Base-by-base conservation (phyloP, 2,329 filamentous ascomycete species). In the Cordyceps tenuipes region DNA sequence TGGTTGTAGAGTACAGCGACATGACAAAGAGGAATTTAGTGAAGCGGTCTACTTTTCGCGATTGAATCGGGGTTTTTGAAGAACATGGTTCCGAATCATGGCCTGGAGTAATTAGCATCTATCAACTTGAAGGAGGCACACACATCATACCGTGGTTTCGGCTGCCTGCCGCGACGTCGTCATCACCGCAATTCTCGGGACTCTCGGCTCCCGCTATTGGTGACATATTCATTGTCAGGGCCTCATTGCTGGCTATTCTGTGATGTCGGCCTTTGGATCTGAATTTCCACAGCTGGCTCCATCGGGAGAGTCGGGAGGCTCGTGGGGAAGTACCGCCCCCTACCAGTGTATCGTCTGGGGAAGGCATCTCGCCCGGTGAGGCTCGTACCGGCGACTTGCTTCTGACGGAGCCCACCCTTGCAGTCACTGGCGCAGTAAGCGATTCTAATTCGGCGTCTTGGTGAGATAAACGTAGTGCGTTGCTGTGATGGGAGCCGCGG, bases 1-100 rank as follows among this genome's bases (percentile, higher is more conserved):
- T 75, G 2, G 81, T 63, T 0, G 85, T 88, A 0, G 85, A 87
- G 65, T 87, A 87, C 1, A 88, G 57, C 0, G 84, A 85, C 1
- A 83, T 67, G 1, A 71, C 49, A 19, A 80, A 66, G 15, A 0
- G 72, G 76, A 29, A 29, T 12, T 79, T 66, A 9, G 76, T 79
- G 10, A 86, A 71, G 80, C 81, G 86, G 51, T 71, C 75, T 13
- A 64, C 71, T 66, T 29, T 29, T 3, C 62, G 67, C 31, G 64
- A 67, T 50, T 70, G 67, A 23, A 75, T 69, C 39, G 29, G 29
- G 34, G 64, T 63, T 26, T 60, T 64, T 3, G 73, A 73, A 23
- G 64, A 66, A 62, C 73, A 75, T 34, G 71, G 69, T 10, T 63
- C 69, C 1, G 73, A 72, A 2, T 70, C 68, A 29, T 70, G 63